Conservation (phyloP, 2,329 filamentous ascomycete genomes). For the Neoascochyta sp. region DNA sequence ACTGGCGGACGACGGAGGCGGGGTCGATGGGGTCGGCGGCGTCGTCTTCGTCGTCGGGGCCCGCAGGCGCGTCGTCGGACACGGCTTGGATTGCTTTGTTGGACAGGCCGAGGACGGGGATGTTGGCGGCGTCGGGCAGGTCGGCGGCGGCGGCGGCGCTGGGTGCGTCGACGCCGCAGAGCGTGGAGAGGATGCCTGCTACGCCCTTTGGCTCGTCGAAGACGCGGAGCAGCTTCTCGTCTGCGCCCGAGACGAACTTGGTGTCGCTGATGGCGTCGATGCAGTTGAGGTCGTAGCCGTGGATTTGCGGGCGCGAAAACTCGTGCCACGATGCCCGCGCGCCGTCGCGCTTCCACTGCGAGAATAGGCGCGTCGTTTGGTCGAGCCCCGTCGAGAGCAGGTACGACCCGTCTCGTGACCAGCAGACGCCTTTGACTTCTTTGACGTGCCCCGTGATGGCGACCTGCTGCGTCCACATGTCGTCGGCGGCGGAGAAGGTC, state of each 20-base stretch:
- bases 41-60: conserved; percentile 43
- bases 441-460: conserved; percentile 81
- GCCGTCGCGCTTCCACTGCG: conserved; percentile 62
- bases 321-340: conserved; percentile 74
- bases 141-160: conserved; percentile 11
- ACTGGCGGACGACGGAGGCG: conserved; percentile 55
- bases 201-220: conserved; percentile 87
- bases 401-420: conserved; percentile 78
- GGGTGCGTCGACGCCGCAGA: conserved; percentile 65
- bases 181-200: conserved; percentile 65
- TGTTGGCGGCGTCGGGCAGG: conserved; percentile 84
- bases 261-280: conserved; percentile 69
- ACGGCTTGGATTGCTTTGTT: conserved; percentile 78
- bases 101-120: conserved; percentile 89
- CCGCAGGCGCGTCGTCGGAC: conserved; percentile 28
- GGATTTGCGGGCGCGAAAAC: conserved; percentile 91
- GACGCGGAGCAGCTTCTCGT: conserved; percentile 96
- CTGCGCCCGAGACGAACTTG: conserved; percentile 88
- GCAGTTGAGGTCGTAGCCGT: conserved; percentile 97
- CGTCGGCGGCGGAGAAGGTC: conserved; percentile 58
- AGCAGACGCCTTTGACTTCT: conserved; percentile 76
- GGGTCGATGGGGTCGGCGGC: conserved; percentile 56
- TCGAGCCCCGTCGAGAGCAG: conserved; percentile 85
- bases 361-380: conserved; percentile 87
- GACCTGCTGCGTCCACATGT: conserved; percentile 72